phyloP scores from a whole-genome alignment of 352 stramenopile genomes.

The Aphanomyces stellatus region DNA sequence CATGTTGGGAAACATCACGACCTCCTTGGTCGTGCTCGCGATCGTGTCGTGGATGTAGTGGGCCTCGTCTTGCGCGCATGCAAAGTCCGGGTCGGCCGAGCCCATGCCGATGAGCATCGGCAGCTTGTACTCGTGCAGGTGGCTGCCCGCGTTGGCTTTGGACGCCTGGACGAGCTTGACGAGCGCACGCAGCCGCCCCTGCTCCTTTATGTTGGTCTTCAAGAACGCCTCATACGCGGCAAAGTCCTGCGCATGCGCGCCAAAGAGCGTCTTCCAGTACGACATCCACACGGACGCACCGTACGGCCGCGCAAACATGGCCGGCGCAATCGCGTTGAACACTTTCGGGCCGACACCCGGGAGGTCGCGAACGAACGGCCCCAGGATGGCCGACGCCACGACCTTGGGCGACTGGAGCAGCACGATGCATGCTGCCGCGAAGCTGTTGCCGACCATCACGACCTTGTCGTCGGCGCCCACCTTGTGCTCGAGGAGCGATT shows the following conservation, averaged over 20 bases:
- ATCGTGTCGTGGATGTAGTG: not conserved
- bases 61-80: not conserved
- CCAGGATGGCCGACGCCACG: not conserved
- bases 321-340: not conserved
- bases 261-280: conserved; percentile 6
- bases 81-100: not conserved
- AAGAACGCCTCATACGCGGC: not conserved
- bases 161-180: not conserved
- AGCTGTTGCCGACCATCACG: conserved; percentile 8
- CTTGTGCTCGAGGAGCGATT: not conserved
- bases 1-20: not conserved
- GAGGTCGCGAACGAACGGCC: not conserved
- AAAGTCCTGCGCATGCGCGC: not conserved
- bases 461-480: not conserved
- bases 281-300: not conserved
- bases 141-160: not conserved
- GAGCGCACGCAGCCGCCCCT: not conserved
- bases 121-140: not conserved
- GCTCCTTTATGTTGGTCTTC: not conserved
- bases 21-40: not conserved
- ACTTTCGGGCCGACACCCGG: not conserved
- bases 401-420: not conserved
- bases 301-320: not conserved
- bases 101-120: conserved; percentile 10
- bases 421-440: conserved; percentile 8